Base-by-base conservation (phyloP, 139 green algal species). In the Tetradesmus obliquus region DNA sequence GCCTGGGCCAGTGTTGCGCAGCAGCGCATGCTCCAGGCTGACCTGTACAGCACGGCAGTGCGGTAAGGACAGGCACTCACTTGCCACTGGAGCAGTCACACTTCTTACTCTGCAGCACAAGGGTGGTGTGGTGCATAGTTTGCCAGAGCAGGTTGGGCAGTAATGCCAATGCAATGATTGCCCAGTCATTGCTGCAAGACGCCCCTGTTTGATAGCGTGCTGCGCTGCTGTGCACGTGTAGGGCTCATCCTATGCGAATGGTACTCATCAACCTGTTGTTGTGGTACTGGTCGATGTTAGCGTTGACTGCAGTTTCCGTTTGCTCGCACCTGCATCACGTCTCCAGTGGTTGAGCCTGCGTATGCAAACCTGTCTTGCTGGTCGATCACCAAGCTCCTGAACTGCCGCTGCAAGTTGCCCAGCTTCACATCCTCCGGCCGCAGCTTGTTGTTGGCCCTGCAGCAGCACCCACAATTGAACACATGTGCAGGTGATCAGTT, bases 361-460 rank as follows among this genome's bases (percentile, higher is more conserved):
- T 98, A 98, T 17, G 95, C 94, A 92, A 95, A 98, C 53, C 95
- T 83, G 90, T 99, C 97, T 9, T 93, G 76, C 62, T 72, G 85
- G 84, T 97, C 95, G 5, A 98, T 90, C 13, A 62, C 86, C 15
- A 99, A 69, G 45, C 81, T 95, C 22, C 95, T 95, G 87, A 97
- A 95, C 20, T 95, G 90, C 55, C 97, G 94, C 87, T 95, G 94
- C 51, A 98, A 91, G 84, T 96, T 94, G 0, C 97, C 97, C 69
- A 98, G 94, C 80, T 97, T 91, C 19, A 96, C 94, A 32, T 96
- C 91, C 45, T 93, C 91, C 3, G 92, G 86, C 4, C 93, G 89
- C 19, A 99, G 93, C 93, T 98, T 99, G 89, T 97, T 96, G 90
- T 96, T 96, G 22, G 88, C 80, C 60, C 24, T 85, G 80, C 80